Evolutionary conservation across 192 early-diverging fungal genomes (phyloP), one percentile per base, ranked within the genome.

Genomic region (Gigaspora rosea): DNA sequence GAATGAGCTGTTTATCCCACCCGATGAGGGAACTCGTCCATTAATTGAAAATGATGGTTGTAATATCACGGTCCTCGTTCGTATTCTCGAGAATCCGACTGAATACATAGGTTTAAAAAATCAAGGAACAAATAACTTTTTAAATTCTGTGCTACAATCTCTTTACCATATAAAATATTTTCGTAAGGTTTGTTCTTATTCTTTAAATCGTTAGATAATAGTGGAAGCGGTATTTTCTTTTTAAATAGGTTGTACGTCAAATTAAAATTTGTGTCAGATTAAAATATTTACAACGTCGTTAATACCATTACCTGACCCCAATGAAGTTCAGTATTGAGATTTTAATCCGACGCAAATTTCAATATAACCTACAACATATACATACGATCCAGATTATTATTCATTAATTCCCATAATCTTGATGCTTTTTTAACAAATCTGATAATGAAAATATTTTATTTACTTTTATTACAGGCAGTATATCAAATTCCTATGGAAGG

Each of bases 71-170:
- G 11, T 91, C 94, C 13, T 87, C 97, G 54, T 99, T 79, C 96
- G 94, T 85, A 93, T 95, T 79, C 97, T 96, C 20, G 94, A 94
- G 81, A 87, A 88, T 67, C 86, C 90, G 79, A 96, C 96, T 50
- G 96, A 96, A 12, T 96, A 86, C 81, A 94, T 98, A 22, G 96
- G 96, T 1, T 83, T 99, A 71, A 93, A 93, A 76, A 99, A 99
- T 82, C 97, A 98, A 82, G 98, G 95, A n/a, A 95, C 96, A 1
- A 99, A 97, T 0, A 95, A 96, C 84, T 99, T 98, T 81, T 96
- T 99, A 95, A 99, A 98, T 85, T 97, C 96, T 62, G 84, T 98
- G 27, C 86, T 99, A 58, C 98, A 99, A 80, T 96, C 94, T 20
- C 86, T 98, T 48, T 98, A 93, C 78, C 97, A 93, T 78, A 97